Conservation (phyloP, 1,139 yeast species). For the Suhomyces coccinellae region DNA sequence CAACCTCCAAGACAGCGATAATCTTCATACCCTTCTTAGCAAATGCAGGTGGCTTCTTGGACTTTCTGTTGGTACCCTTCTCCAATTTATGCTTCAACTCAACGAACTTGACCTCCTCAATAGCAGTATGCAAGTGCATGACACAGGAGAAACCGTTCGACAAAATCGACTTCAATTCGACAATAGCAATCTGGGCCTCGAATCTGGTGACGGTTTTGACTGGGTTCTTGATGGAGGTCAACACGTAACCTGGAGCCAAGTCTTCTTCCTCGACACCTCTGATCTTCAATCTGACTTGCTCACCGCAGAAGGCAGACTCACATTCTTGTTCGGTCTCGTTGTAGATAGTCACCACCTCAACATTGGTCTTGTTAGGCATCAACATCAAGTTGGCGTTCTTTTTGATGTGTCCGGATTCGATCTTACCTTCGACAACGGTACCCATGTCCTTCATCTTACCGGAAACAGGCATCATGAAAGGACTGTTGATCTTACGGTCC, state of each 20-base stretch:
- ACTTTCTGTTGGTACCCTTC: constrained; percentile 94
- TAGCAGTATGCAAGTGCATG: constrained; percentile 98
- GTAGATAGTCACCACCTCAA: constrained; percentile 83
- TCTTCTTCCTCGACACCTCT: constrained; percentile 98
- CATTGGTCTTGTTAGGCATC: constrained; percentile 87
- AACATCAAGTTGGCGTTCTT: constrained; percentile 73
- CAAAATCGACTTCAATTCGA: constrained; percentile 89
- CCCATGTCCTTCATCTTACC: constrained; percentile 97
- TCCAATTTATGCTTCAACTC: constrained; percentile 89
- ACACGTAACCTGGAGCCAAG: constrained; percentile 84
- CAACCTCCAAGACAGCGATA: constrained; percentile 84
- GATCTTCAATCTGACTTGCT: constrained; percentile 89
- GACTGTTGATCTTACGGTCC: constrained; percentile 86
- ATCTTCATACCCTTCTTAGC: constrained; percentile 99
- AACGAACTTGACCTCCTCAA: constrained; percentile 86
- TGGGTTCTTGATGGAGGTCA: constrained; percentile 83
- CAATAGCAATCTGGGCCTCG: constrained; percentile 96
- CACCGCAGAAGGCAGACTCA: constrained; percentile 89
- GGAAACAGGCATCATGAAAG: constrained; percentile 95
- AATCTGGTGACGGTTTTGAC: constrained; percentile 87
- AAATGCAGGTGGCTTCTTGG: constrained; percentile 96
- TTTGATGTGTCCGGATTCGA: constrained; percentile 90
- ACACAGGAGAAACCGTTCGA: constrained; percentile 97
- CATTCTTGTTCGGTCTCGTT: constrained; percentile 97
- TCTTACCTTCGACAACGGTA: constrained; percentile 95